Evolutionary conservation across 192 early-diverging fungal species (phyloP).

Genomic region (Backusella circina): DNA sequence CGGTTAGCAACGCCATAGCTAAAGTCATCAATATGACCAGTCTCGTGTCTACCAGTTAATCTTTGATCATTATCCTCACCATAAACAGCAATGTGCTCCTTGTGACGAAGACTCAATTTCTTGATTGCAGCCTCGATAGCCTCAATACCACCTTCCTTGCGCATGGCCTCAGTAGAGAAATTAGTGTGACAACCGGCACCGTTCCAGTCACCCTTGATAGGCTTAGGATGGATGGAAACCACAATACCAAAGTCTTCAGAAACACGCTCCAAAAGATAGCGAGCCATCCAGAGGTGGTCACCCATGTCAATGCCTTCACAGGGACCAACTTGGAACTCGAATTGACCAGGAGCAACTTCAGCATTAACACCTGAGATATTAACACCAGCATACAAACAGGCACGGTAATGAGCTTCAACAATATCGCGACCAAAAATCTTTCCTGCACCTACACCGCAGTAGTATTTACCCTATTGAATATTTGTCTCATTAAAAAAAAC

Average conservation of each 20-base stretch:
- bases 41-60: conserved; percentile 50
- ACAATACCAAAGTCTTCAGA: conserved; percentile 56
- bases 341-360: conserved; percentile 54
- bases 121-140: conserved; percentile 53
- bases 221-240: conserved; percentile 55
- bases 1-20: conserved; percentile 51
- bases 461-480: conserved; percentile 40
- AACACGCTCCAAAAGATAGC: conserved; percentile 48
- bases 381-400: conserved; percentile 53
- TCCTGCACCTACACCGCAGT: conserved; percentile 51
- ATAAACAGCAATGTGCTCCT: conserved; percentile 54
- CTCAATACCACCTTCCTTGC: conserved; percentile 44
- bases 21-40: conserved; percentile 50
- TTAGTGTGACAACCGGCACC: conserved; percentile 59
- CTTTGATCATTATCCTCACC: conserved; percentile 55
- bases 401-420: conserved; percentile 55
- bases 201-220: conserved; percentile 57
- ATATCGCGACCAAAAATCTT: conserved; percentile 54
- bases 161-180: conserved; percentile 48
- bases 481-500: neutral
- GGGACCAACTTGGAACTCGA: conserved; percentile 55
- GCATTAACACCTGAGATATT: conserved; percentile 55
- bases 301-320: conserved; percentile 53
- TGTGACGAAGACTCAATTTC: conserved; percentile 40
- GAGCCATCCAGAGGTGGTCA: conserved; percentile 54